These are phyloP conservation scores for Russula sp. DNA, from an alignment of 768 basidiomycete species.

Conservation along the genomic window DNA sequence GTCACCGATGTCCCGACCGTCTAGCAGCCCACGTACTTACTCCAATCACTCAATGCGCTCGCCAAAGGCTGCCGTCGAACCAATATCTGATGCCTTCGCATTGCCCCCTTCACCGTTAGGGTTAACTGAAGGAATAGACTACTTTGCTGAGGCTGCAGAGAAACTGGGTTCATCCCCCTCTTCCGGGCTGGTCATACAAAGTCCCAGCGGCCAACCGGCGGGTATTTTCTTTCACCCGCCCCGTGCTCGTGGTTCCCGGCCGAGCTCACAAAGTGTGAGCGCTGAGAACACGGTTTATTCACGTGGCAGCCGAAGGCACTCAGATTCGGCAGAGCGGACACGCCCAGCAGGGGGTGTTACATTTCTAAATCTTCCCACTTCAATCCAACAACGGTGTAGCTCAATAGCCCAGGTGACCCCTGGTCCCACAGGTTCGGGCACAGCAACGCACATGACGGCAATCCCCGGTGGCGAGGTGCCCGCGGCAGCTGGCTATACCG, in stretches of 20 bases:
- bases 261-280: slow-evolving; percentile 19
- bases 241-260: slow-evolving; percentile 31
- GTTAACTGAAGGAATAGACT: slow-evolving; percentile 71
- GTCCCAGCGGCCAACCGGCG: slow-evolving; percentile 89
- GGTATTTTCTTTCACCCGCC: slow-evolving; percentile 92
- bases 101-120: slow-evolving; percentile 69
- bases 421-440: slow-evolving; percentile 3
- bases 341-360: slow-evolving; percentile 18
- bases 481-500: background rate
- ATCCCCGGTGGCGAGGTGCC: slow-evolving; percentile 15
- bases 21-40: slow-evolving; percentile 48
- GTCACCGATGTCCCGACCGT: slow-evolving; percentile 48
- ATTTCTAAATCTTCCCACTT: slow-evolving; percentile 12
- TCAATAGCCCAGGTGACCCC: background rate
- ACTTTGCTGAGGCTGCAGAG: slow-evolving; percentile 64
- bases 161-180: slow-evolving; percentile 74
- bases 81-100: slow-evolving; percentile 39
- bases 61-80: slow-evolving; percentile 40
- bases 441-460: background rate
- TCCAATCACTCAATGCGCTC: slow-evolving; percentile 65
- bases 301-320: slow-evolving; percentile 20
- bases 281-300: slow-evolving; percentile 12
- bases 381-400: slow-evolving; percentile 12
- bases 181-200: slow-evolving; percentile 86
- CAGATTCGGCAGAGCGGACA: slow-evolving; percentile 22